phyloP scores from a whole-genome alignment of 306 rosid genomes.

The Trichosanthes truncata region DNA sequence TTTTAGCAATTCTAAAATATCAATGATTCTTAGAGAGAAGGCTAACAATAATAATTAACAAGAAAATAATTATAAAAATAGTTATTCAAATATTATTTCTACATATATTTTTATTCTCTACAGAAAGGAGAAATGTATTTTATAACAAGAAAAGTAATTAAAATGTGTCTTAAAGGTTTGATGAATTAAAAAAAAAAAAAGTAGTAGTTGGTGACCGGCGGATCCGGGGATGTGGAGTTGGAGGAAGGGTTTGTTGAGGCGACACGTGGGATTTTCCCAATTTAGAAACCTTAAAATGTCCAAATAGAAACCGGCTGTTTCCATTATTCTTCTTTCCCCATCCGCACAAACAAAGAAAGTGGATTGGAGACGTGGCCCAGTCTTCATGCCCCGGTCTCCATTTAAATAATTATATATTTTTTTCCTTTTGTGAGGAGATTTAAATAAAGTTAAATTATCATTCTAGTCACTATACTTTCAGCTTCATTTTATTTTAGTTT shows the following conservation, averaged over 20 bases:
- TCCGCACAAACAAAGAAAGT: neutral
- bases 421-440: too few species aligned
- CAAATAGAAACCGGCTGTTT: conserved; percentile 4
- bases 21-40: too few species aligned
- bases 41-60: too few species aligned
- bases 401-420: neutral
- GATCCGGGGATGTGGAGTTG: neutral
- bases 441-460: too few species aligned
- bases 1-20: too few species aligned
- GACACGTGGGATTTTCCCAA: conserved; percentile 4
- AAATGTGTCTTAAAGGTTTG: neutral
- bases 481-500: too few species aligned
- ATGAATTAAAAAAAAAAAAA: neutral
- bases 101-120: too few species aligned
- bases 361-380: conserved; percentile 5
- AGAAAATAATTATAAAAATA: too few species aligned
- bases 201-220: neutral
- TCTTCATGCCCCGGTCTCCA: neutral
- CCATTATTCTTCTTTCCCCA: neutral
- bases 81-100: too few species aligned
- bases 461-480: too few species aligned
- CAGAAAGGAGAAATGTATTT: neutral
- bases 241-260: neutral
- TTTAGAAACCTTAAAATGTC: conserved; percentile 10
- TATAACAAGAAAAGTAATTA: neutral